Base-by-base conservation (phyloP, 768 basidiomycete species). In the Antrodiella citrinella region DNA sequence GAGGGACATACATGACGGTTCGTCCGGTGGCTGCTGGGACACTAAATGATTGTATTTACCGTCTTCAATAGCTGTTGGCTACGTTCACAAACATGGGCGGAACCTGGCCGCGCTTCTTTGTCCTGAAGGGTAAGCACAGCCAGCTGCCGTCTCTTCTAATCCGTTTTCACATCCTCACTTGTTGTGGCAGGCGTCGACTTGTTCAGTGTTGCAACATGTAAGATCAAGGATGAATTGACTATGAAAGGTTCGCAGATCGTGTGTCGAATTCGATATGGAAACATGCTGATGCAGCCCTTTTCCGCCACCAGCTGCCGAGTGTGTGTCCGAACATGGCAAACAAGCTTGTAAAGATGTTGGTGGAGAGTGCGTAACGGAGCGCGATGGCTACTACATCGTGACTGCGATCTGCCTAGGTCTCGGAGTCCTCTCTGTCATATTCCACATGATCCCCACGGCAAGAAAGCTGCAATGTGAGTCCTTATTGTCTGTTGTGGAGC, bases 1-100 rank as follows among this genome's bases (percentile, higher is more conserved):
- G 96, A 23, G 96, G 96, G 46, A 99, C 96, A 0, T 99, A 99
- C 67, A 99, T 99, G 96, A 99, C 96, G 11, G 94, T 93, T 59
- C 55, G 82, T 69, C 24, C 5, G n/a, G 3, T 4, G n/a, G n/a
- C n/a, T n/a, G n/a, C n/a, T n/a, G n/a, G n/a, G 49, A 25, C 15
- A 25, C 24, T 43, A 22, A 48, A 24, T 55, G 19, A n/a, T 44
- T 57, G 44, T 41, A n/a, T n/a, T n/a, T n/a, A n/a, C n/a, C n/a
- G n/a, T n/a, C n/a, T n/a, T n/a, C n/a, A n/a, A 13, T 59, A 97
- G 91, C 72, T 99, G 11, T 69, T 99, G 40, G 97, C 97, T 65
- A 99, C 96, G 13, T 91, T 96, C 58, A 81, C 86, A 15, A 99
- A 99, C 65, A 78, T 99, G 57, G 96, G 96, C 40, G 96, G 96